phyloP scores from a whole-genome alignment of 306 rosid species.

The Lathyrus tuberosus region DNA sequence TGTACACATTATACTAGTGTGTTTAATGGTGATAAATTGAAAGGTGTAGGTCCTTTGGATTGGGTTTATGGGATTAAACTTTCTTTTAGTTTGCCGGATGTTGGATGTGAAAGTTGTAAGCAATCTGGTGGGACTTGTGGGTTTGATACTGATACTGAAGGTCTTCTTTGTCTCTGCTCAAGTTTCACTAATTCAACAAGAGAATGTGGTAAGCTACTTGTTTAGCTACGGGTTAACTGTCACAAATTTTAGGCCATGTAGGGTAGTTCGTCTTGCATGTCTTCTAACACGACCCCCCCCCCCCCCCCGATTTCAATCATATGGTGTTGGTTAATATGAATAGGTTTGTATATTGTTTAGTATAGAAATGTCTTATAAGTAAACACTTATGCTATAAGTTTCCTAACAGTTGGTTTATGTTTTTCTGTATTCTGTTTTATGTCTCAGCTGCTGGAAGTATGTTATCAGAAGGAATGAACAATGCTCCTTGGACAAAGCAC shows the following conservation, averaged over 20 bases:
- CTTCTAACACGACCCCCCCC: too few relatives aligned
- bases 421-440: constrained; percentile 9
- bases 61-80: constrained; percentile 92
- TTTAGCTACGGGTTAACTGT: too few relatives aligned
- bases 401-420: neutral
- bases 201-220: constrained; percentile 64
- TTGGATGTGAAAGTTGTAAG: constrained; percentile 69
- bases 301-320: too few relatives aligned
- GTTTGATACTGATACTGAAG: constrained; percentile 87
- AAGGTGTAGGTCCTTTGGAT: constrained; percentile 76
- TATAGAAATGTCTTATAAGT: too few relatives aligned
- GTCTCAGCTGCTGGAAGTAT: constrained; percentile 58
- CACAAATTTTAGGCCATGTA: too few relatives aligned
- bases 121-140: constrained; percentile 83
- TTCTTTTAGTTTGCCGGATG: constrained; percentile 65
- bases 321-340: too few relatives aligned
- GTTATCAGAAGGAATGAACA: constrained; percentile 43
- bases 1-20: constrained; percentile 84
- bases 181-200: constrained; percentile 57
- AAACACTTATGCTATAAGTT: too few relatives aligned
- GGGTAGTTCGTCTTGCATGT: neutral
- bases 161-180: constrained; percentile 75
- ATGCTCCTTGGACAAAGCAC: constrained; percentile 33
- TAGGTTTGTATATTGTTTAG: too few relatives aligned
- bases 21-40: constrained; percentile 53